phyloP scores from a whole-genome alignment of 1,139 yeast genomes.

The Candida gigantensis region DNA sequence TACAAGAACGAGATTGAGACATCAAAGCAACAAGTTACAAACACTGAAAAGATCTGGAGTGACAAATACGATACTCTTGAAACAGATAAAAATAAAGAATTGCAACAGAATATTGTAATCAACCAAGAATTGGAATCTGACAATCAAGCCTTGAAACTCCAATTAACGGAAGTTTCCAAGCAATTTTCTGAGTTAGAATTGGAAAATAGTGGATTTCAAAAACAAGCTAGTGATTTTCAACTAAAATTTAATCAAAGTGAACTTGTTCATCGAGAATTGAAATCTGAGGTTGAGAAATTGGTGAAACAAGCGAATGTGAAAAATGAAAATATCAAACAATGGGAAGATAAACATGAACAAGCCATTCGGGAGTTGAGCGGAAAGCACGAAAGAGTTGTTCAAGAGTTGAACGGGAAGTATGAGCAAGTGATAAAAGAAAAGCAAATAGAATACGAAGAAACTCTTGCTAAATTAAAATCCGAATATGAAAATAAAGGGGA shows the following conservation, averaged over 20 bases:
- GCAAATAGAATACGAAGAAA: too few relatives aligned
- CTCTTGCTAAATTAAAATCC: background rate
- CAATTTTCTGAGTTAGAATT: background rate
- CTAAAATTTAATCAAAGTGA: constrained; percentile 1
- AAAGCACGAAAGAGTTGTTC: background rate
- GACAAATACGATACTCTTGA: background rate
- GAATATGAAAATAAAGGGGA: background rate
- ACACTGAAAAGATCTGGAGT: constrained; percentile 2
- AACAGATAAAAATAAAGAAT: background rate
- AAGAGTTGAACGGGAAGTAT: background rate
- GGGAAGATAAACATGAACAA: background rate
- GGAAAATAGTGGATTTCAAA: background rate
- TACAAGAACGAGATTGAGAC: background rate
- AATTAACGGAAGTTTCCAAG: constrained; percentile 1
- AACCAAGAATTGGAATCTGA: constrained; percentile 1
- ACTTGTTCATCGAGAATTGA: constrained; percentile 1
- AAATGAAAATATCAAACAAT: constrained; percentile 1
- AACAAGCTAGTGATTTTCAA: background rate
- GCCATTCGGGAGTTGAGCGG: background rate
- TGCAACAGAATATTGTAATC: background rate
- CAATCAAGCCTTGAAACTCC: constrained; percentile 2
- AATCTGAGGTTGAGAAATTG: constrained; percentile 1
- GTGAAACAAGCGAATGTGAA: constrained; percentile 2
- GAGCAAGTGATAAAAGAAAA: background rate
- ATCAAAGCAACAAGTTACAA: constrained; percentile 1